phyloP scores from a whole-genome alignment of 768 basidiomycete genomes.

The Termitomyces sp. region DNA sequence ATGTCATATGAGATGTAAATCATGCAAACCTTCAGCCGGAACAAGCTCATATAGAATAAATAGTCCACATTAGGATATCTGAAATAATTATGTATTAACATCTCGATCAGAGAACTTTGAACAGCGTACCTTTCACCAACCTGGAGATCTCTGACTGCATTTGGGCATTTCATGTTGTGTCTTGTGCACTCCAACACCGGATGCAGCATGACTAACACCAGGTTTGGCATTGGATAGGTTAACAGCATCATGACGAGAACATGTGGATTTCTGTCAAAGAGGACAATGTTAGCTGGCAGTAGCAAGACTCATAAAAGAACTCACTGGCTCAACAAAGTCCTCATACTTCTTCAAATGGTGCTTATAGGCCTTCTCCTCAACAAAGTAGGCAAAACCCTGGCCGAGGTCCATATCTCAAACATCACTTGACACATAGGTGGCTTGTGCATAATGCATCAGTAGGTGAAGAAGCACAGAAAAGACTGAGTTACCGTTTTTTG shows the following conservation, averaged over 20 bases:
- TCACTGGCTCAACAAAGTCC: background rate
- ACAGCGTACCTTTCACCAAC: constrained; percentile 27
- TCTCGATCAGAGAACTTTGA: no score
- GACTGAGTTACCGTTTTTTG: constrained; percentile 12
- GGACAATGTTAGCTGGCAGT: background rate
- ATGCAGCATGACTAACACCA: constrained; percentile 14
- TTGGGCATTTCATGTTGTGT: no score
- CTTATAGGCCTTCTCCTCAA: constrained; percentile 16
- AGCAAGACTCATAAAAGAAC: background rate
- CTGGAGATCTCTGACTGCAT: constrained; percentile 21
- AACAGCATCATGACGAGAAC: constrained; percentile 28
- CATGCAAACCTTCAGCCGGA: no score
- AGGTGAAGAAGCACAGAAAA: background rate
- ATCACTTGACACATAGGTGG: constrained; percentile 23
- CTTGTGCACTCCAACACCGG: no score
- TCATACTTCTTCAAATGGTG: background rate
- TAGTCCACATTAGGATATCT: no score
- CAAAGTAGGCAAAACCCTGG: constrained; percentile 27
- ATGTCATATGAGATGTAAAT: background rate
- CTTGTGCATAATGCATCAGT: constrained; percentile 6
- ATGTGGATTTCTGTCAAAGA: constrained; percentile 24
- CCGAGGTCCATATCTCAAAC: constrained; percentile 24
- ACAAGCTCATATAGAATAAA: no score
- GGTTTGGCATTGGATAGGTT: constrained; percentile 21
- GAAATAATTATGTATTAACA: no score